Conservation (phyloP, 2,329 filamentous ascomycete species). For the Lasiodiplodia hormozganensis region DNA sequence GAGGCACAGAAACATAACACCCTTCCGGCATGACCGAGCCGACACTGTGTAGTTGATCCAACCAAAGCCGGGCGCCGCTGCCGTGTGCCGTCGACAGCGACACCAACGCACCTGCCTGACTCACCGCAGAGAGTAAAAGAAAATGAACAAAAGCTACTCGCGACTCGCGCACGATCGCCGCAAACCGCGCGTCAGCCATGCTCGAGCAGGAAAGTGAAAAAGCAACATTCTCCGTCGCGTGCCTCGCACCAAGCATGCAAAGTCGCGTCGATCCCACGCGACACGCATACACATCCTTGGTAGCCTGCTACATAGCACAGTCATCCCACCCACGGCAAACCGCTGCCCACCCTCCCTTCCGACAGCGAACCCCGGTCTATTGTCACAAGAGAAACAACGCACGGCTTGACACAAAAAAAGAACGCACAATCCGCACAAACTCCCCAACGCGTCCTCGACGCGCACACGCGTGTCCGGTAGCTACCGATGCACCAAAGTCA, state of each 20-base stretch:
- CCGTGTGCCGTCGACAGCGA: background rate
- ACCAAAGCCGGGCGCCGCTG: background rate
- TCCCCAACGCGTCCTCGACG: background rate
- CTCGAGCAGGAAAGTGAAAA: too few relatives aligned
- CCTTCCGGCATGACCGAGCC: background rate
- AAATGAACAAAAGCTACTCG: background rate
- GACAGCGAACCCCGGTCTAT: background rate
- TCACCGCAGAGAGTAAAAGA: background rate
- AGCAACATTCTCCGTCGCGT: background rate
- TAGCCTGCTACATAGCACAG: background rate
- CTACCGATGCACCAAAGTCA: too few relatives aligned
- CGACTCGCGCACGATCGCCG: background rate
- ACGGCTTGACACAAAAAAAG: too few relatives aligned
- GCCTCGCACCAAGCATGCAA: background rate
- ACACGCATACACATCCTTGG: background rate
- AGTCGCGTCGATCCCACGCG: background rate
- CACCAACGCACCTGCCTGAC: background rate
- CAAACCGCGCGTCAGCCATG: background rate
- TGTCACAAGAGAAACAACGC: too few relatives aligned
- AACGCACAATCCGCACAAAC: too few relatives aligned
- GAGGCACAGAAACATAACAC: slow-evolving; percentile 4
- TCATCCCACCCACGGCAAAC: background rate
- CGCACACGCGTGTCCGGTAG: background rate
- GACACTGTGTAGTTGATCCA: background rate
- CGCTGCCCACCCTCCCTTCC: background rate